Percentiles rank a stretch among this genome's conserved stretches.
phyloP scores from a whole-genome alignment of 805 yeast species.

The Ogataea trehaloabstinens region DNA sequence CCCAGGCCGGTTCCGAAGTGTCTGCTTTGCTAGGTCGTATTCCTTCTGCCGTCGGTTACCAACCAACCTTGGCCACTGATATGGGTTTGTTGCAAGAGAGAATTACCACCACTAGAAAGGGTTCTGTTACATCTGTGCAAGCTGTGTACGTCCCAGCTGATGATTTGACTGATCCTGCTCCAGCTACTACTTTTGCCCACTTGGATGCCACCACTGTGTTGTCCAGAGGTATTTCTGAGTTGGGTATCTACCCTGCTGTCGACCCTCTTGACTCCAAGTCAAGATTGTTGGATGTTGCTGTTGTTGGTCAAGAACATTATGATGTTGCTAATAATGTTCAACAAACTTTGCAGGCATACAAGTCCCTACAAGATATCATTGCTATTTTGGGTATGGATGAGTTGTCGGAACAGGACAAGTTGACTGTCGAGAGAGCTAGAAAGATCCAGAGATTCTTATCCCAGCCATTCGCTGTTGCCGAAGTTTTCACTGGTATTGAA shows the following conservation, averaged over 20 bases:
- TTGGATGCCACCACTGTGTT: slow-evolving; percentile 99
- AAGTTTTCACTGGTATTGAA: slow-evolving; percentile 99
- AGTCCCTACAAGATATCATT: slow-evolving; percentile 99
- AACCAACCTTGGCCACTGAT: slow-evolving; percentile 99
- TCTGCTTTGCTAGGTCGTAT: slow-evolving; percentile 99
- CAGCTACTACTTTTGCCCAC: slow-evolving; percentile 99
- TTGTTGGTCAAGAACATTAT: slow-evolving; percentile 99
- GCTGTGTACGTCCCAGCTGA: slow-evolving; percentile 99
- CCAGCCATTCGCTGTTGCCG: slow-evolving; percentile 99
- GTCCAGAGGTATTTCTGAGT: slow-evolving; percentile 99
- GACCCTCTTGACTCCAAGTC: slow-evolving; percentile 99
- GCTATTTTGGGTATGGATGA: slow-evolving; percentile 99
- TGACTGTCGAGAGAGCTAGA: slow-evolving; percentile 99
- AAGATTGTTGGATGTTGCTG: slow-evolving; percentile 94
- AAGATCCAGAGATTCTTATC: slow-evolving; percentile 99
- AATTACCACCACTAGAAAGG: slow-evolving; percentile 99
- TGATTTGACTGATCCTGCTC: slow-evolving; percentile 99
- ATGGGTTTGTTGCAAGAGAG: slow-evolving; percentile 99
- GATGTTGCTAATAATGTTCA: slow-evolving; percentile 92
- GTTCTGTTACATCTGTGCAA: slow-evolving; percentile 99
- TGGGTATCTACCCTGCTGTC: slow-evolving; percentile 99
- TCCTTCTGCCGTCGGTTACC: slow-evolving; percentile 99
- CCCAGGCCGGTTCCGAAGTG: slow-evolving; percentile 99
- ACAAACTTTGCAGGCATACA: slow-evolving; percentile 99
- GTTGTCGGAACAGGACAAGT: slow-evolving; percentile 96